These are phyloP conservation scores for Xeromyces bisporus DNA, from an alignment of 495 filamentous ascomycete genomes.

Conservation along the genomic window DNA sequence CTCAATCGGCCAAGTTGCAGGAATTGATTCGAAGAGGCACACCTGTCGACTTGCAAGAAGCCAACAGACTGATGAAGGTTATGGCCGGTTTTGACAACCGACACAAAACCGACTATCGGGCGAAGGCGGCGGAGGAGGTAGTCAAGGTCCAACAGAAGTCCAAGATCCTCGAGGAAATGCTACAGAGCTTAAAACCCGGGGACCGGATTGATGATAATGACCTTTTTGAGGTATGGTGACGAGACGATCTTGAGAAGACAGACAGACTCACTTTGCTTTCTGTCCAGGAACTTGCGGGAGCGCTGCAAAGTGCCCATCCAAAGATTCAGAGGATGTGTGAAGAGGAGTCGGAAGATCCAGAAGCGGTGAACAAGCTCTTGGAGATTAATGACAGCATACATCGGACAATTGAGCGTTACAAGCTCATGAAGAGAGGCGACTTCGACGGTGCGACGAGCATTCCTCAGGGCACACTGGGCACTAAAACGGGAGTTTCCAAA, in stretches of 20 bases:
- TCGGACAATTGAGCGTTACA: slow-evolving; percentile 86
- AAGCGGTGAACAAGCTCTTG: slow-evolving; percentile 85
- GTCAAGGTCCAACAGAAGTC: slow-evolving; percentile 86
- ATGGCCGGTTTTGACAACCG: slow-evolving; percentile 95
- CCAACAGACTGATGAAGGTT: slow-evolving; percentile 93
- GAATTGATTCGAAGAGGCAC: slow-evolving; percentile 86
- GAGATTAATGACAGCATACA: slow-evolving; percentile 99
- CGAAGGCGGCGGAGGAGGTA: slow-evolving; percentile 92
- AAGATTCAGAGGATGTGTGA: slow-evolving; percentile 99
- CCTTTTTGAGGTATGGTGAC: slow-evolving; percentile 56
- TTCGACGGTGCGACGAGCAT: slow-evolving; percentile 73
- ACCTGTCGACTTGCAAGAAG: slow-evolving; percentile 86
- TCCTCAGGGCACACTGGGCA: slow-evolving; percentile 64
- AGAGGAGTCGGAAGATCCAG: slow-evolving; percentile 90
- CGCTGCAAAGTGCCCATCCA: slow-evolving; percentile 83
- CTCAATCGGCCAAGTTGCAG: slow-evolving; percentile 91
- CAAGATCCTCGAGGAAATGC: slow-evolving; percentile 76
- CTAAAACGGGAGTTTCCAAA: slow-evolving; percentile 51
- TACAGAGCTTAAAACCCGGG: slow-evolving; percentile 66
- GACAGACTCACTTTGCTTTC: slow-evolving; percentile 2
- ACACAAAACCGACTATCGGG: slow-evolving; percentile 91
- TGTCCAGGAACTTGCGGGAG: slow-evolving; percentile 64
- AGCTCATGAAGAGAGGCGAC: slow-evolving; percentile 84
- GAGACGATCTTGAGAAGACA: not conserved
- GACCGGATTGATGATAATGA: slow-evolving; percentile 78